These are phyloP conservation scores for Ailanthus altissimus DNA, from an alignment of 345 rosid species.

Conservation along the genomic window DNA sequence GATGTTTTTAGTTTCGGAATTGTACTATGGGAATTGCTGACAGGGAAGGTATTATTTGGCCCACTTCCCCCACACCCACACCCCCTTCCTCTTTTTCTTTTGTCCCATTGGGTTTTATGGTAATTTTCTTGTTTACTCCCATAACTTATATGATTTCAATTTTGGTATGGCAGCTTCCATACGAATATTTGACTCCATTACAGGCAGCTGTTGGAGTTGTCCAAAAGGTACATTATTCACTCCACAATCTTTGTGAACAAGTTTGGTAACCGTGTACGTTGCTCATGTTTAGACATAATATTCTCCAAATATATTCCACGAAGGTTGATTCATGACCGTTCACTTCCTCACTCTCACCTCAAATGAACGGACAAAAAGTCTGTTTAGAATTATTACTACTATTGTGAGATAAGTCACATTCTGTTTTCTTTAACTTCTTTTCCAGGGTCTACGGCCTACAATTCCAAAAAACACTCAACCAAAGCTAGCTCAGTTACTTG, in stretches of 20 bases:
- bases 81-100: neutral
- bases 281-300: neutral
- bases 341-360: no score
- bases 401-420: neutral
- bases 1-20: conserved; percentile 91
- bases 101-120: neutral
- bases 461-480: conserved; percentile 69
- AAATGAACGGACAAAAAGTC: neutral
- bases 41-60: conserved; percentile 70
- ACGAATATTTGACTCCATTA: conserved; percentile 88
- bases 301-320: neutral
- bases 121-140: neutral
- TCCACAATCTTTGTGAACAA: neutral
- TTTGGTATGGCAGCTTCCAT: conserved; percentile 74
- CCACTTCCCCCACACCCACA: no score
- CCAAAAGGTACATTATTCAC: conserved; percentile 63
- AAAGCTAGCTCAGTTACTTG: conserved; percentile 64
- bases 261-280: neutral
- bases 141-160: neutral
- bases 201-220: conserved; percentile 99
- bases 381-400: neutral
- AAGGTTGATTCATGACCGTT: neutral
- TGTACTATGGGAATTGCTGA: conserved; percentile 90
- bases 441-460: conserved; percentile 80
- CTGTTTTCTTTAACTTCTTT: conserved; percentile 10